Conservation (phyloP, 345 rosid genomes). For the Ceriops decandra region DNA sequence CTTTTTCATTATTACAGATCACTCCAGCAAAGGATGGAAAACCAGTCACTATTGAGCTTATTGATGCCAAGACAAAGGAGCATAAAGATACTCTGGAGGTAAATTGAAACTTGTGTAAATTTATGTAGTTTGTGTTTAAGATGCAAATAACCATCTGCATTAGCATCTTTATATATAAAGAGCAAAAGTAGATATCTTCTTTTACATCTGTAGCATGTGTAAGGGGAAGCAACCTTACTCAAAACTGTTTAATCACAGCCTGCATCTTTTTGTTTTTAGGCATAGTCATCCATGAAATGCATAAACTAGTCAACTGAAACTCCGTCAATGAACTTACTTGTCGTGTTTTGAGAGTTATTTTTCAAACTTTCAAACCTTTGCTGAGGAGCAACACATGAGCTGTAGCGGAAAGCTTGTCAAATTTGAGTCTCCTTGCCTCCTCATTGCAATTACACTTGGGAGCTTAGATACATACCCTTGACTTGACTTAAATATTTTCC, state of each 20-base stretch:
- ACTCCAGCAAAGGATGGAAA: conserved; percentile 96
- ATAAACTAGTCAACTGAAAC: background rate
- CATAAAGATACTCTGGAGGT: conserved; percentile 86
- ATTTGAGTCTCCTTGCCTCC: background rate
- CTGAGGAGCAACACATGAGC: background rate
- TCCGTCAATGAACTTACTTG: background rate
- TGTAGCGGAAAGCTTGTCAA: background rate
- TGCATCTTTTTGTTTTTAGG: background rate
- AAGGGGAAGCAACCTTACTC: background rate
- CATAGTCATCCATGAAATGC: background rate
- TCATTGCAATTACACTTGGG: background rate
- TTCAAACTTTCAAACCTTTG: too few species aligned
- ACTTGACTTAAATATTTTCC: background rate
- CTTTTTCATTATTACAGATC: conserved; percentile 43
- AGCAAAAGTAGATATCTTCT: too few species aligned
- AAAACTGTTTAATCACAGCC: background rate
- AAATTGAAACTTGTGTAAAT: conserved; percentile 17
- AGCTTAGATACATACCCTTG: background rate
- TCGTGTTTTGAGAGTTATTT: background rate
- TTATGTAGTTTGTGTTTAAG: background rate
- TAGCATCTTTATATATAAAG: too few species aligned
- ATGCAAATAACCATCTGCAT: background rate
- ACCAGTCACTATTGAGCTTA: conserved; percentile 90
- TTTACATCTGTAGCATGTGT: background rate
- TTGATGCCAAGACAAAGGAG: conserved; percentile 97